Percentiles rank a stretch among this genome's conserved stretches.
Conservation (phyloP, 306 rosid genomes). For the Acacia acuminata region DNA sequence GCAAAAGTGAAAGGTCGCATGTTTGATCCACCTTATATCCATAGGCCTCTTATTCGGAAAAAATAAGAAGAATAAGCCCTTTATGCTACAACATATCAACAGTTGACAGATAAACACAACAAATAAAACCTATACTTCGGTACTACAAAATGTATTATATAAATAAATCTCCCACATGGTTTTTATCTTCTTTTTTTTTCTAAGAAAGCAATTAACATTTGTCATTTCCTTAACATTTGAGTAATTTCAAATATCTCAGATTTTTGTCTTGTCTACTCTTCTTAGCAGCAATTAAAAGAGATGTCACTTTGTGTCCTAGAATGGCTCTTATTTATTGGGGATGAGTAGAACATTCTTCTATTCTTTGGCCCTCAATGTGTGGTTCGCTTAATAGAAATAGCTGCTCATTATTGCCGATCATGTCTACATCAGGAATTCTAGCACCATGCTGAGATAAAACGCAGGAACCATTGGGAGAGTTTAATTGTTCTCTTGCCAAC, state of each 20-base stretch:
- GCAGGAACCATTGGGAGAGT: neutral
- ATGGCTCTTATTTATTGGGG: neutral
- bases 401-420: constrained; percentile 30
- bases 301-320: neutral
- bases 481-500: constrained; percentile 14
- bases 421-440: constrained; percentile 23
- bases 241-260: neutral
- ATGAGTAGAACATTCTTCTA: neutral
- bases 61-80: neutral
- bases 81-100: neutral
- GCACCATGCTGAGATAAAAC: constrained; percentile 34
- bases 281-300: neutral
- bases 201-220: neutral
- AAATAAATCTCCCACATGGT: neutral
- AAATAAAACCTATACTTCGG: neutral
- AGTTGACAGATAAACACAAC: neutral
- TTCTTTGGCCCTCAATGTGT: neutral
- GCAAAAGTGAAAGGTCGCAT: neutral
- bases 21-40: too few species aligned
- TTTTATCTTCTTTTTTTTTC: neutral
- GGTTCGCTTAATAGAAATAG: constrained; percentile 15
- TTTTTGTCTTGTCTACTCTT: neutral
- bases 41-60: too few species aligned
- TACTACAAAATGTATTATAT: neutral
- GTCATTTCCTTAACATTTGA: neutral